phyloP scores from a whole-genome alignment of 148 eudicot species.

The Chenopodium quinoa region DNA sequence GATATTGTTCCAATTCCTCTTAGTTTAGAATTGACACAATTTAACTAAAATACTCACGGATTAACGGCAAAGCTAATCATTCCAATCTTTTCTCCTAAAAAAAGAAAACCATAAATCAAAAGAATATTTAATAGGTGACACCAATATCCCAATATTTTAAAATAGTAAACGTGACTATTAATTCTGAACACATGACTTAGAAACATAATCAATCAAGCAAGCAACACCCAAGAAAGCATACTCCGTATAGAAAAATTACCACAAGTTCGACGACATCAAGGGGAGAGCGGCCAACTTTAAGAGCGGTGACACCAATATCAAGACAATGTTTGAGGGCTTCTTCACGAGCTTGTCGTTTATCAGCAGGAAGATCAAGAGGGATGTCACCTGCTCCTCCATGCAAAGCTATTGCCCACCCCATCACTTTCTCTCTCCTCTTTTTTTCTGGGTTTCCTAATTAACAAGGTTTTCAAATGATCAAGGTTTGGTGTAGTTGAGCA shows the following conservation, averaged over 20 bases:
- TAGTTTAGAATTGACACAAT: neutral
- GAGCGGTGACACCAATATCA: slow-evolving; percentile 59
- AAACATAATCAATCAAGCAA: too few relatives aligned
- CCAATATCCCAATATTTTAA: too few relatives aligned
- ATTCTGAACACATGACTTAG: too few relatives aligned
- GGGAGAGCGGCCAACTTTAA: slow-evolving; percentile 43
- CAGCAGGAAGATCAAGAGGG: slow-evolving; percentile 50
- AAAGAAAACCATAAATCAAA: too few relatives aligned
- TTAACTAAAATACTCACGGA: too few relatives aligned
- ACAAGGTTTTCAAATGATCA: neutral
- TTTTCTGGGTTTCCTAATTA: neutral
- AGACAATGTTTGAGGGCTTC: slow-evolving; percentile 66
- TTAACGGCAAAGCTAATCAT: too few relatives aligned
- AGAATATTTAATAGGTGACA: too few relatives aligned
- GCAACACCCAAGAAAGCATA: too few relatives aligned
- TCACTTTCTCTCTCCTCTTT: slow-evolving; percentile 18
- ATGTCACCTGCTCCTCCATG: slow-evolving; percentile 98
- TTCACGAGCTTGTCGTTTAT: slow-evolving; percentile 52
- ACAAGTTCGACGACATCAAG: slow-evolving; percentile 93
- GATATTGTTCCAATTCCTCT: too few relatives aligned
- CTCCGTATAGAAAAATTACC: slow-evolving; percentile 30
- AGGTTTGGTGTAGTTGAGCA: neutral
- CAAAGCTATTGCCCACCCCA: slow-evolving; percentile 94
- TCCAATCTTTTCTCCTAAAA: too few relatives aligned
- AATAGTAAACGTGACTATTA: too few relatives aligned